Evolutionary conservation across 2,329 filamentous ascomycete species (phyloP).

Genomic region (Penicillium nordicum): DNA sequence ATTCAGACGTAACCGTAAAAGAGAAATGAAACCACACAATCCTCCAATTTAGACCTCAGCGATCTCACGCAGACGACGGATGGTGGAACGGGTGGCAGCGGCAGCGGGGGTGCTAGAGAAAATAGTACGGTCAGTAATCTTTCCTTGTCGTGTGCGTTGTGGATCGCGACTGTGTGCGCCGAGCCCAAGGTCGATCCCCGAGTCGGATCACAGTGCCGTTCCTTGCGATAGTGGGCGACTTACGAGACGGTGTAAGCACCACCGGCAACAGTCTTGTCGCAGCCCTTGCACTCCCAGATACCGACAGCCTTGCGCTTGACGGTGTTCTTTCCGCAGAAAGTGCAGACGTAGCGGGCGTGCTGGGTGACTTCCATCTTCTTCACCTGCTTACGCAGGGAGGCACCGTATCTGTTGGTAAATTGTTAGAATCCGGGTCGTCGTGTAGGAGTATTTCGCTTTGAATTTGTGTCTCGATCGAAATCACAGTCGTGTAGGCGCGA

Average conservation of each 20-base stretch:
- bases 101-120: slow-evolving; percentile 75
- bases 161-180: neutral
- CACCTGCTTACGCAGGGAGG: slow-evolving; percentile 97
- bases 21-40: slow-evolving; percentile 36
- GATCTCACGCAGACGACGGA: slow-evolving; percentile 96
- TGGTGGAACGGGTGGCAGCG: slow-evolving; percentile 90
- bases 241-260: slow-evolving; percentile 97
- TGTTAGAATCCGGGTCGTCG: slow-evolving; percentile 21
- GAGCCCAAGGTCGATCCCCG: neutral
- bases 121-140: slow-evolving; percentile 1
- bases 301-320: slow-evolving; percentile 88
- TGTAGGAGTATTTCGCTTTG: slow-evolving; percentile 1
- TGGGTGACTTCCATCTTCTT: slow-evolving; percentile 99
- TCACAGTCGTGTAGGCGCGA: slow-evolving; percentile 15
- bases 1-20: slow-evolving; percentile 37
- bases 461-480: slow-evolving; percentile 16
- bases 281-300: slow-evolving; percentile 95
- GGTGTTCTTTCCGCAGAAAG: slow-evolving; percentile 96
- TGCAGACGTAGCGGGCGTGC: slow-evolving; percentile 96
- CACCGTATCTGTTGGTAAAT: slow-evolving; percentile 72
- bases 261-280: slow-evolving; percentile 90
- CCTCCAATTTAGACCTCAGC: slow-evolving; percentile 66
- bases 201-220: neutral
- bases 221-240: slow-evolving; percentile 47
- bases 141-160: neutral